Conservation (phyloP, 129 eudicot species). For the Mikania micrantha region DNA sequence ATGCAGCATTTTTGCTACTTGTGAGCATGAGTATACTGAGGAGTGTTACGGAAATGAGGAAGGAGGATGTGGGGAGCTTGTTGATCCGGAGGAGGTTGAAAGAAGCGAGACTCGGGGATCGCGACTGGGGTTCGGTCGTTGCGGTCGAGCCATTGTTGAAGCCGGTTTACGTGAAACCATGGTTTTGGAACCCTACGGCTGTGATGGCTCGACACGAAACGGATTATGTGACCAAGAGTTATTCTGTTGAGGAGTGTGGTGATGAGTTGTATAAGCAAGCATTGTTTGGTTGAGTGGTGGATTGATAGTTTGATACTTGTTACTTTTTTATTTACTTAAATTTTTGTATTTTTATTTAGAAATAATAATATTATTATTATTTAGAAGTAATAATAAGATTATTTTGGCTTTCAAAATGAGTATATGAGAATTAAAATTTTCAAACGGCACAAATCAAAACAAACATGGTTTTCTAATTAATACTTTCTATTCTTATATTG, state of each 20-base stretch:
- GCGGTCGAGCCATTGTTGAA: constrained; percentile 31
- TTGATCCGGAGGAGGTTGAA: constrained; percentile 59
- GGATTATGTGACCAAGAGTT: constrained; percentile 32
- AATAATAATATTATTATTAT: background rate
- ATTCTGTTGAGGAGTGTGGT: constrained; percentile 74
- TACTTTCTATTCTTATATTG: too few species aligned
- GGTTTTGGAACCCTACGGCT: constrained; percentile 60
- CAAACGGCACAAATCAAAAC: too few species aligned
- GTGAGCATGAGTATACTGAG: constrained; percentile 48
- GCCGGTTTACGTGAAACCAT: constrained; percentile 56
- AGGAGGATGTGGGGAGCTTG: constrained; percentile 70
- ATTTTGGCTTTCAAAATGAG: too few species aligned
- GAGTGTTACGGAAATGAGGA: constrained; percentile 57
- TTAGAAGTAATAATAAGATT: too few species aligned
- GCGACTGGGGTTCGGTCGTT: constrained; percentile 90
- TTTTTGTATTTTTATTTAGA: background rate
- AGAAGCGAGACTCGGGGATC: constrained; percentile 54
- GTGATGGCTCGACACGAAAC: constrained; percentile 45
- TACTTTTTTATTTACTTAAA: background rate
- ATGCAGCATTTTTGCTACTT: constrained; percentile 54
- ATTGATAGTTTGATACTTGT: background rate
- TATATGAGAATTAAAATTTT: too few species aligned
- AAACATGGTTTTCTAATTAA: too few species aligned
- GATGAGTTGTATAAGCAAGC: constrained; percentile 72
- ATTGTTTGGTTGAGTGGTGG: constrained; percentile 40